A percentile compares a stretch with the other conserved stretches of the same genome.
These are phyloP conservation scores for Mycena latifolia DNA, from an alignment of 768 basidiomycete genomes.

Conservation along the genomic window DNA sequence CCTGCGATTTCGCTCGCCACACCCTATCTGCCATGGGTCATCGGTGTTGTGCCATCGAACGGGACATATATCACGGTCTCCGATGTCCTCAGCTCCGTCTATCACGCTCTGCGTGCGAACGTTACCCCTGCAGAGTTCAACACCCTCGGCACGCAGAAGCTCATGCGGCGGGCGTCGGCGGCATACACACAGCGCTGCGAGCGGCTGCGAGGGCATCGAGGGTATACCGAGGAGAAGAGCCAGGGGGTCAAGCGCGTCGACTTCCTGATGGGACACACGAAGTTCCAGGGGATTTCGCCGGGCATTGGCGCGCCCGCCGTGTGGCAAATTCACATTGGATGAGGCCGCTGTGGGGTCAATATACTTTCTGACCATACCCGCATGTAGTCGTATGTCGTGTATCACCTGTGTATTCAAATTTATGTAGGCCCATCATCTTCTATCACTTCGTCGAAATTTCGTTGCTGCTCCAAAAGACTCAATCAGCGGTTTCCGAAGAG, in stretches of 20 bases:
- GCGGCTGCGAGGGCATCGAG: conserved; percentile 3
- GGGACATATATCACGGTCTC: conserved; percentile 12
- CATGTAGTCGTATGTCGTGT: too few species aligned
- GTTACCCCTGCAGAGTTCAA: conserved; percentile 8
- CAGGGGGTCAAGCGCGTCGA: conserved; percentile 17
- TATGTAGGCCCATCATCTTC: too few species aligned
- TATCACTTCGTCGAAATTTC: too few species aligned
- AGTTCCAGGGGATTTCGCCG: conserved; percentile 16
- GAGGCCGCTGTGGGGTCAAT: too few species aligned
- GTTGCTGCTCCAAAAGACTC: too few species aligned
- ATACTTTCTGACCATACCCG: too few species aligned
- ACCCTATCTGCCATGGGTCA: conserved; percentile 18
- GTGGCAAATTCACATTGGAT: conserved; percentile 22
- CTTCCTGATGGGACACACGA: conserved; percentile 23
- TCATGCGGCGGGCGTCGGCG: conserved; percentile 4
- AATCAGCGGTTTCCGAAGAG: too few species aligned
- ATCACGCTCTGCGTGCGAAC: conserved; percentile 11
- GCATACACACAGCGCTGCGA: conserved; percentile 17
- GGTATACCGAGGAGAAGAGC: conserved; percentile 15
- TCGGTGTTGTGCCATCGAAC: conserved; percentile 12
- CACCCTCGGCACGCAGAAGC: conserved; percentile 13
- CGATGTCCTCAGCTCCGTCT: conserved; percentile 8
- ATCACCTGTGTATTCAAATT: too few species aligned
- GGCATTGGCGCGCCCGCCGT: neutral
- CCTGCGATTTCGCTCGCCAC: conserved; percentile 12